phyloP scores from a whole-genome alignment of 148 eudicot genomes.

The Oxyria digyna region DNA sequence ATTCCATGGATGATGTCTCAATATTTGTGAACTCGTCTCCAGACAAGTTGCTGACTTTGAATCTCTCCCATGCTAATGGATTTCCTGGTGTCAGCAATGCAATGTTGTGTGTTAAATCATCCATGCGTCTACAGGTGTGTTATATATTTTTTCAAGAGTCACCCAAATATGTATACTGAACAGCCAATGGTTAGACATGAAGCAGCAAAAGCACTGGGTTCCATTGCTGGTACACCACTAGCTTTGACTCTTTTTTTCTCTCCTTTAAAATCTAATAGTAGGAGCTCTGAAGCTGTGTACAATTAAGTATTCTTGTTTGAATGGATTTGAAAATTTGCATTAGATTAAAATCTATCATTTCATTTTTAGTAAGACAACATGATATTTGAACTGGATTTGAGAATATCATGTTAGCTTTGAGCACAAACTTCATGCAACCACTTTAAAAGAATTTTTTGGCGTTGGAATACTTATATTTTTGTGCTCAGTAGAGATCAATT shows the following conservation, averaged over 20 bases:
- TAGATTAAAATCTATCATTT: neutral
- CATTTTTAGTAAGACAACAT: neutral
- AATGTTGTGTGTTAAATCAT: constrained; percentile 67
- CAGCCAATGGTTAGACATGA: constrained; percentile 99
- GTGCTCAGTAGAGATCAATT: too few species aligned
- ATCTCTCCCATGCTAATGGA: constrained; percentile 56
- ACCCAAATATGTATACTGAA: neutral
- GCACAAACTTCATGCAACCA: neutral
- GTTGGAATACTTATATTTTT: neutral
- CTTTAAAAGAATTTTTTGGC: neutral
- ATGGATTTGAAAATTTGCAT: too few species aligned
- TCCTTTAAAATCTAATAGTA: too few species aligned
- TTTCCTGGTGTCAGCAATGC: constrained; percentile 59
- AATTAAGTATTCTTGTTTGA: too few species aligned
- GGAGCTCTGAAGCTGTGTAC: too few species aligned
- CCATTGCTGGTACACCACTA: constrained; percentile 66
- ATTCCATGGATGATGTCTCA: constrained; percentile 72
- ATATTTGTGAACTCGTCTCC: constrained; percentile 74
- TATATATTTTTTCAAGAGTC: neutral
- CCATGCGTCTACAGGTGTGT: constrained; percentile 75
- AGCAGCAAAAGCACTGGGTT: constrained; percentile 98
- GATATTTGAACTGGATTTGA: neutral
- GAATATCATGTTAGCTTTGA: neutral
- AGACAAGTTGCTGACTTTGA: constrained; percentile 57
- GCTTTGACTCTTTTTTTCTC: too few species aligned